These are phyloP conservation scores for Stentor roeselii DNA, from an alignment of 73 alveolate species.

Conservation along the genomic window DNA sequence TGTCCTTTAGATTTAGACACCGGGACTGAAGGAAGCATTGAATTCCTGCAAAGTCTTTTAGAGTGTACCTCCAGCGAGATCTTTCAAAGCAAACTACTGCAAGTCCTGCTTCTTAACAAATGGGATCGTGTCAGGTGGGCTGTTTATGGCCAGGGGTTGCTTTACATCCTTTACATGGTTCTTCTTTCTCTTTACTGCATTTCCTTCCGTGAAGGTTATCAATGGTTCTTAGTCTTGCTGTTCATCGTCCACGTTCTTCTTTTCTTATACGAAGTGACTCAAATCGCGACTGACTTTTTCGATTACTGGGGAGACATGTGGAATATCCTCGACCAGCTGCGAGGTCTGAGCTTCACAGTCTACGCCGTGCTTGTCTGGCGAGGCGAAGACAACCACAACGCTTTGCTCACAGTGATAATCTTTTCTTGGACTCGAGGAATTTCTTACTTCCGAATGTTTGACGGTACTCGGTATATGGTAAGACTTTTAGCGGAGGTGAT, in stretches of 20 bases:
- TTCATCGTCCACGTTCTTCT: background rate
- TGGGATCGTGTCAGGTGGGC: background rate
- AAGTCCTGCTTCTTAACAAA: background rate
- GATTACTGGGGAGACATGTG: background rate
- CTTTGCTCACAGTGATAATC: background rate
- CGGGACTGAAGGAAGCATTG: background rate
- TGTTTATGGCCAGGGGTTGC: background rate
- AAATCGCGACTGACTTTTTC: background rate
- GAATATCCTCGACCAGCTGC: background rate
- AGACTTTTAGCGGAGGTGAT: constrained; percentile 9
- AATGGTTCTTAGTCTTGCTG: background rate
- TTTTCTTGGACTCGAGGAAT: constrained; percentile 26
- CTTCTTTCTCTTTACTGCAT: background rate
- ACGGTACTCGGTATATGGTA: background rate
- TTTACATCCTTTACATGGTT: constrained; percentile 6
- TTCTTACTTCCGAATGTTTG: constrained; percentile 23
- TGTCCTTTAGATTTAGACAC: background rate
- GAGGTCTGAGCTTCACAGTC: background rate
- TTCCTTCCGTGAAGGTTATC: background rate
- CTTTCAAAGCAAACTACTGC: background rate
- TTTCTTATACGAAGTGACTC: background rate
- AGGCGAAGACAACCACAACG: background rate
- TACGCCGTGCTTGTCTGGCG: background rate
- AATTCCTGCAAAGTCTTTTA: background rate
- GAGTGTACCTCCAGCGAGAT: background rate